These are phyloP conservation scores for Ophiocordyceps camponoti-saundersi DNA, from an alignment of 2,329 filamentous ascomycete genomes.

Conservation along the genomic window DNA sequence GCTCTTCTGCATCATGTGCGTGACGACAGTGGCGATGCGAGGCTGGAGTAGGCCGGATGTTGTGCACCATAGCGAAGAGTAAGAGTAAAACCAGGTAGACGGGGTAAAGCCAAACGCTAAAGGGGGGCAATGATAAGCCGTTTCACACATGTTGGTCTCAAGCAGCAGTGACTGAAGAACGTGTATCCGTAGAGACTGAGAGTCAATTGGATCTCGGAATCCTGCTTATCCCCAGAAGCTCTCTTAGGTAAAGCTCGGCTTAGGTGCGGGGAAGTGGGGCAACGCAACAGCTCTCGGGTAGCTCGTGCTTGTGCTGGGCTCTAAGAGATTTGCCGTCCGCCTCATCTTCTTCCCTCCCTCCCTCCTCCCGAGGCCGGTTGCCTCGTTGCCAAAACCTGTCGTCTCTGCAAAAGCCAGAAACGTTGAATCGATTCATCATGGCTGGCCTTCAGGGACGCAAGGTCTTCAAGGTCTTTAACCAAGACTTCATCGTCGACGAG, in stretches of 20 bases:
- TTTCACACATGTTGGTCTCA: too few species aligned
- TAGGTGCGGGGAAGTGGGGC: neutral
- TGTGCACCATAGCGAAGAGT: too few species aligned
- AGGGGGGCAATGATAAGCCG: too few species aligned
- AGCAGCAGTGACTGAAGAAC: too few species aligned
- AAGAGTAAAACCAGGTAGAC: too few species aligned
- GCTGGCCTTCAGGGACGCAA: slow-evolving; percentile 45
- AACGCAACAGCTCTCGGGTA: neutral
- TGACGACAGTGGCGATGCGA: too few species aligned
- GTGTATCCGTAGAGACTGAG: too few species aligned
- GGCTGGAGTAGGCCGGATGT: too few species aligned
- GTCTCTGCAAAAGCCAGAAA: neutral
- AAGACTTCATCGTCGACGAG: slow-evolving; percentile 97
- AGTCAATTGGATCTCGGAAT: too few species aligned
- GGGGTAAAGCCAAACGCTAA: too few species aligned
- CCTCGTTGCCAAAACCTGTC: neutral
- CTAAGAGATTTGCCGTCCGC: neutral
- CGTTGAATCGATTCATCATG: slow-evolving; percentile 12
- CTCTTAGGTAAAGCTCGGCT: neutral
- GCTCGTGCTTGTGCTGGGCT: neutral
- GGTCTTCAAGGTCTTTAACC: slow-evolving; percentile 98
- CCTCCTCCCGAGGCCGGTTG: neutral
- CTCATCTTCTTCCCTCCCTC: neutral
- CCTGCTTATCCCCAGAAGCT: too few species aligned
- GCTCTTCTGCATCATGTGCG: too few species aligned